These are phyloP conservation scores for Sergeia podlipaevii DNA, from an alignment of 208 protist species.

Conservation along the genomic window DNA sequence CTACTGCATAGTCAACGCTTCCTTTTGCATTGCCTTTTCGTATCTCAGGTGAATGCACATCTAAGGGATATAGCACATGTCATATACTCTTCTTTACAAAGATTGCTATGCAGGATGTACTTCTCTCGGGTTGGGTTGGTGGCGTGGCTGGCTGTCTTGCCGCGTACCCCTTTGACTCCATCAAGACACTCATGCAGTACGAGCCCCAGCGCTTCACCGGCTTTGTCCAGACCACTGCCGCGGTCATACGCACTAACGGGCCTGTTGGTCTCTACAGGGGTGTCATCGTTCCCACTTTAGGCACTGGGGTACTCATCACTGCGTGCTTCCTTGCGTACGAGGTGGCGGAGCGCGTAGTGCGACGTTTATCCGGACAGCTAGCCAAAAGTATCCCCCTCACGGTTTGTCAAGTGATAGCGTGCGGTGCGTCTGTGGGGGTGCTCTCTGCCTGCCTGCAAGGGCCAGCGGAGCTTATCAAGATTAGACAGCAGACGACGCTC, in stretches of 20 bases:
- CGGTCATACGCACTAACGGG: slow-evolving; percentile 16
- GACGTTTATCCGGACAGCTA: not conserved
- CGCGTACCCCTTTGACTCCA: slow-evolving; percentile 49
- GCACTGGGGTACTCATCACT: slow-evolving; percentile 27
- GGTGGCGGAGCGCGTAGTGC: slow-evolving; percentile 18
- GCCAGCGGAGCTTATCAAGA: slow-evolving; percentile 44
- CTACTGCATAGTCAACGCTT: too few species aligned
- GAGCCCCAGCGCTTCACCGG: slow-evolving; percentile 8
- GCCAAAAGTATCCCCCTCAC: too few species aligned
- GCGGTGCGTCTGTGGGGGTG: slow-evolving; percentile 32
- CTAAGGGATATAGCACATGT: too few species aligned
- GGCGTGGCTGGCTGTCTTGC: slow-evolving; percentile 26
- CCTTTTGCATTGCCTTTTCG: too few species aligned
- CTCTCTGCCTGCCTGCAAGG: slow-evolving; percentile 24
- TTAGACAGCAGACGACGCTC: slow-evolving; percentile 42
- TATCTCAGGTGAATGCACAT: too few species aligned
- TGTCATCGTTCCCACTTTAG: slow-evolving; percentile 21
- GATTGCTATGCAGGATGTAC: too few species aligned
- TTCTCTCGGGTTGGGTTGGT: slow-evolving; percentile 34
- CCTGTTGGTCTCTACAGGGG: slow-evolving; percentile 36
- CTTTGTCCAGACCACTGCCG: slow-evolving; percentile 5
- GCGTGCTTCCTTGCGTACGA: slow-evolving; percentile 45
- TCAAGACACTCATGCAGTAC: slow-evolving; percentile 51
- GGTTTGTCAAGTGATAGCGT: slow-evolving; percentile 13
- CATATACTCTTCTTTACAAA: too few species aligned